These are phyloP conservation scores for Rhypophila decipiens DNA, from an alignment of 495 filamentous ascomycete species.

Conservation along the genomic window DNA sequence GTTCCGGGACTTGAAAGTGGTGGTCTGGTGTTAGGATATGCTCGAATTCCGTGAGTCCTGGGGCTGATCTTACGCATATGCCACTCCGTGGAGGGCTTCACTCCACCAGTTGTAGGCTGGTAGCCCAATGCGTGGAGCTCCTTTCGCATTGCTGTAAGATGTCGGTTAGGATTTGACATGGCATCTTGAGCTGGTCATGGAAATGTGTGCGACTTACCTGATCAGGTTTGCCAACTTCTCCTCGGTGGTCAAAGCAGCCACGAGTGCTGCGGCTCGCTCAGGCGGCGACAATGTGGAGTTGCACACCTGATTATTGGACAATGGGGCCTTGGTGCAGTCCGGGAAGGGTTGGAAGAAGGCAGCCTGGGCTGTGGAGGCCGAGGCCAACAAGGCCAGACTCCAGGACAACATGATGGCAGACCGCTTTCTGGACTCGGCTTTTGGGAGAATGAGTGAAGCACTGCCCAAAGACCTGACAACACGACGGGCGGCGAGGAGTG, in stretches of 20 bases:
- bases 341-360: background rate
- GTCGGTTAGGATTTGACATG: constrained; percentile 23
- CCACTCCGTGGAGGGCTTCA: constrained; percentile 47
- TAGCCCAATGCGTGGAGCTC: background rate
- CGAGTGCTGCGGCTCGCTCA: constrained; percentile 36
- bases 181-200: background rate
- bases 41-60: background rate
- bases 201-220: constrained; percentile 1
- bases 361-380: too few species aligned
- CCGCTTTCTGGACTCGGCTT: too few species aligned
- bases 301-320: background rate
- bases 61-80: constrained; percentile 10
- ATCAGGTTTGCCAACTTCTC: constrained; percentile 37
- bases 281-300: constrained; percentile 14
- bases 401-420: too few species aligned
- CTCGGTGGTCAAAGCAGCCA: constrained; percentile 28
- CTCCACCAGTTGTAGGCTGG: constrained; percentile 46
- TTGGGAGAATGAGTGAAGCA: too few species aligned
- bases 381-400: too few species aligned
- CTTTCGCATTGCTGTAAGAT: background rate
- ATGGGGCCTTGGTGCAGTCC: background rate
- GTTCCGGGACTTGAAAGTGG: too few species aligned
- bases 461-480: too few species aligned
- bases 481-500: too few species aligned
- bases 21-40: background rate